Conservation (phyloP, 208 protist species). For the Entamoeba histolytica region DNA sequence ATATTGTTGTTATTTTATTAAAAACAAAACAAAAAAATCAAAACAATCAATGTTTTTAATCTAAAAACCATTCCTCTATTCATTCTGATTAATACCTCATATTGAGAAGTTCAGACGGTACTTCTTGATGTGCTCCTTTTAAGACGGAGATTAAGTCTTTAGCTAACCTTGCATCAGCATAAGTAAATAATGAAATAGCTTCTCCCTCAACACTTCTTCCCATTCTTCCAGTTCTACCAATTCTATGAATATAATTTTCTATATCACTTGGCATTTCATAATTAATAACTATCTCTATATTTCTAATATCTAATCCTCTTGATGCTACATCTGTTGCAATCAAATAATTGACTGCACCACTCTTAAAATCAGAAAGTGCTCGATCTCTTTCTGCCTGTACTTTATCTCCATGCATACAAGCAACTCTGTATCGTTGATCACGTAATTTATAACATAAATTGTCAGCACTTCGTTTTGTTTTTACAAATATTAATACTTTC, state of each 20-base stretch:
- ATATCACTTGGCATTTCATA: background rate
- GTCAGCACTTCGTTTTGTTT: slow-evolving; percentile 90
- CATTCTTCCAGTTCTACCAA: slow-evolving; percentile 9
- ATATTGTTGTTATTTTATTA: too few species aligned
- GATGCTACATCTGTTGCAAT: slow-evolving; percentile 11
- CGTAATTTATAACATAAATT: slow-evolving; percentile 65
- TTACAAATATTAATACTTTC: slow-evolving; percentile 67
- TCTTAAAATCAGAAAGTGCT: background rate
- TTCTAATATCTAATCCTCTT: slow-evolving; percentile 6
- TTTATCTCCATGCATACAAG: background rate
- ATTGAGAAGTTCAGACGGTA: too few species aligned
- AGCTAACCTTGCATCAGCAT: too few species aligned
- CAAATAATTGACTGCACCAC: background rate
- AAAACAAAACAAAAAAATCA: too few species aligned
- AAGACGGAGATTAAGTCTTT: too few species aligned
- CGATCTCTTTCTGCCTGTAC: background rate
- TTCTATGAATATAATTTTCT: slow-evolving; percentile 11
- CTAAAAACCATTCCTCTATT: too few species aligned
- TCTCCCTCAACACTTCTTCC: background rate
- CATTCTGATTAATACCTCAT: too few species aligned
- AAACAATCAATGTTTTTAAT: too few species aligned
- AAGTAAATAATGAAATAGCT: background rate
- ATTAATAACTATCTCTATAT: slow-evolving; percentile 9
- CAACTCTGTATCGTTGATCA: slow-evolving; percentile 32
- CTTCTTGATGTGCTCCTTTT: too few species aligned